Base-by-base conservation (phyloP, 78 protist genomes). In the Dictyostelium firmibasis region DNA sequence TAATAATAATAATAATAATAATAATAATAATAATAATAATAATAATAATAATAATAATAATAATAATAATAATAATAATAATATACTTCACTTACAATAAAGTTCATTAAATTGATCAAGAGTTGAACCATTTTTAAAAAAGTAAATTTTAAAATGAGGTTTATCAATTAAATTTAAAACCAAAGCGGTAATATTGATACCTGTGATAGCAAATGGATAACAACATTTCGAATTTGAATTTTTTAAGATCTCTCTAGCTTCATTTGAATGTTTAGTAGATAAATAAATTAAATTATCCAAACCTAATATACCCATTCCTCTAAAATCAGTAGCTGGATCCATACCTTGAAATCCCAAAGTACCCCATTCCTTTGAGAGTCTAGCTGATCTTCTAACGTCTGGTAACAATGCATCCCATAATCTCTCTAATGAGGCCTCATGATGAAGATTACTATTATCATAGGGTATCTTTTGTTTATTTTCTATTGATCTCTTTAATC, bases 321-420 rank as follows among this genome's bases (percentile, higher is more conserved):
- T 44, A 38, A 93, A 93, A 78, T 93, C 96, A 43, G 96, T 93
- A 2, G 96, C 64, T 25, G 96, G 96, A 44, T 93, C 96, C 44
- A 76, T 93, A 29, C 96, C 96, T 75, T 93, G 96, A 38, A 93
- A 93, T 16, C 96, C 96, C n/a, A 92, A 53, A 2, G 57, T 76
- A 8, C 91, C 91, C 96, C 96, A 92, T 62, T 91, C 92, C 7
- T 44, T 64, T 25, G 86, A 78, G 1, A 44, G 0, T 79, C 93
- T 88, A 18, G 70, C 85, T 0, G 72, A 25, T 78, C 93, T 53
- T 64, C 86, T 88, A 25, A 62, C 20, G 43, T 43, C 33, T 64
- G 93, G 93, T n/a, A 11, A 20, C 2, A 88, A 27, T 8, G 79
- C 27, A 20, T 57, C 36, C 93, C 93, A 88, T 20, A 88, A n/a